Evolutionary conservation across 208 protist genomes (phyloP).

Genomic region (Leishmania lainsoni): DNA sequence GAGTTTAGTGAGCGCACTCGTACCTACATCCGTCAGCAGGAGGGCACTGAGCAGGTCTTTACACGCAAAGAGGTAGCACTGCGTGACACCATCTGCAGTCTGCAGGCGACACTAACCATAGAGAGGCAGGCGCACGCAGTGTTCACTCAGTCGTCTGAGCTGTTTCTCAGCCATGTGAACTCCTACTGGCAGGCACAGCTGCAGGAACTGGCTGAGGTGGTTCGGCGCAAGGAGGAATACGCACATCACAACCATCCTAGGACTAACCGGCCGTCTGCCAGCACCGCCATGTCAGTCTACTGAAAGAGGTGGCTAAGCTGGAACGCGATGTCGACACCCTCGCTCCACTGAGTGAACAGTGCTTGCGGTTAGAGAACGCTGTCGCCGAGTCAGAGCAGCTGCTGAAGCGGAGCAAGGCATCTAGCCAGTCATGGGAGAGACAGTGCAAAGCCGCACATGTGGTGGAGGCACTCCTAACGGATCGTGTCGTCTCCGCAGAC

Average conservation of each 20-base stretch:
- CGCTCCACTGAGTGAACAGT: constrained; percentile 37
- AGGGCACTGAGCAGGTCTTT: constrained; percentile 44
- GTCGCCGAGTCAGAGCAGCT: constrained; percentile 12
- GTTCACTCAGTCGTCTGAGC: not conserved
- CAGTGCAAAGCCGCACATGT: not conserved
- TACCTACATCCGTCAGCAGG: constrained; percentile 64
- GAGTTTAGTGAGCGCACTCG: constrained; percentile 64
- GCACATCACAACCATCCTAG: constrained; percentile 4
- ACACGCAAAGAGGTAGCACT: constrained; percentile 36
- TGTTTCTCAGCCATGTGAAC: constrained; percentile 1
- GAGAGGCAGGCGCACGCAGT: not conserved
- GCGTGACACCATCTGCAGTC: constrained; percentile 8
- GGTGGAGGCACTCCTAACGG: constrained; percentile 18
- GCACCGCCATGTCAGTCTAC: constrained; percentile 19
- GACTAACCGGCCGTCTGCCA: constrained; percentile 24
- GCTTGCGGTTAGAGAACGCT: constrained; percentile 31
- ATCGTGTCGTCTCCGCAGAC: constrained; percentile 8
- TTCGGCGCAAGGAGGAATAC: constrained; percentile 18
- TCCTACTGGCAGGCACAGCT: constrained; percentile 16
- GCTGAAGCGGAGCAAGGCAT: constrained; percentile 17
- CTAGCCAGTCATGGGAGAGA: constrained; percentile 3
- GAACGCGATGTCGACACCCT: constrained; percentile 28
- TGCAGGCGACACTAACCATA: constrained; percentile 20
- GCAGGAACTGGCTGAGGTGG: not conserved
- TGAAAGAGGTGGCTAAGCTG: constrained; percentile 20